These are phyloP conservation scores for Candida neerlandica DNA, from an alignment of 1,139 yeast species.

Conservation along the genomic window DNA sequence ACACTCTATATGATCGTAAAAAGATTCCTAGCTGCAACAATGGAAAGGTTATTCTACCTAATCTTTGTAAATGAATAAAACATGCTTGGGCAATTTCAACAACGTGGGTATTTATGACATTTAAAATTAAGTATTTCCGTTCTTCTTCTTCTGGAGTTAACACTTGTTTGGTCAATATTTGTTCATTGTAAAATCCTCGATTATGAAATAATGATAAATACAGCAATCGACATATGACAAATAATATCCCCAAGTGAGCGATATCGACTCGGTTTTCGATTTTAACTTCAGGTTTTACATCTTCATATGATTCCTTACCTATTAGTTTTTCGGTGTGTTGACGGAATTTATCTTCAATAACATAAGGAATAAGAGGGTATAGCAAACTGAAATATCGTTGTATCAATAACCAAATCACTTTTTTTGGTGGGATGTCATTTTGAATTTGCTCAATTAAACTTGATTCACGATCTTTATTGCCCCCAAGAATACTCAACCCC, in stretches of 20 bases:
- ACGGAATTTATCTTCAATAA: conserved; percentile 31
- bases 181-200: conserved; percentile 29
- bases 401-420: conserved; percentile 30
- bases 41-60: conserved; percentile 26
- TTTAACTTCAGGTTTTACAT: conserved; percentile 18
- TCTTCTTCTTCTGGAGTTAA: conserved; percentile 21
- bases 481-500: conserved; percentile 28
- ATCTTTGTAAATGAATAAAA: conserved; percentile 28
- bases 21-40: conserved; percentile 38
- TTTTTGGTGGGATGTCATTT: conserved; percentile 32
- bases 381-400: conserved; percentile 28
- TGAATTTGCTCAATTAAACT: conserved; percentile 29
- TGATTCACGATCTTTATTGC: conserved; percentile 26
- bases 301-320: conserved; percentile 28
- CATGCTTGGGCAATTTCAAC: conserved; percentile 33
- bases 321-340: conserved; percentile 23
- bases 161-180: conserved; percentile 22
- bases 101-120: conserved; percentile 30
- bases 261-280: conserved; percentile 33
- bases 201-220: conserved; percentile 40
- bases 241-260: conserved; percentile 33
- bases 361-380: conserved; percentile 33
- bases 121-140: conserved; percentile 35
- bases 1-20: conserved; percentile 46
- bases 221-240: conserved; percentile 32